Conservation (phyloP, 2,329 filamentous ascomycete genomes). For the Microsporum audouinii region DNA sequence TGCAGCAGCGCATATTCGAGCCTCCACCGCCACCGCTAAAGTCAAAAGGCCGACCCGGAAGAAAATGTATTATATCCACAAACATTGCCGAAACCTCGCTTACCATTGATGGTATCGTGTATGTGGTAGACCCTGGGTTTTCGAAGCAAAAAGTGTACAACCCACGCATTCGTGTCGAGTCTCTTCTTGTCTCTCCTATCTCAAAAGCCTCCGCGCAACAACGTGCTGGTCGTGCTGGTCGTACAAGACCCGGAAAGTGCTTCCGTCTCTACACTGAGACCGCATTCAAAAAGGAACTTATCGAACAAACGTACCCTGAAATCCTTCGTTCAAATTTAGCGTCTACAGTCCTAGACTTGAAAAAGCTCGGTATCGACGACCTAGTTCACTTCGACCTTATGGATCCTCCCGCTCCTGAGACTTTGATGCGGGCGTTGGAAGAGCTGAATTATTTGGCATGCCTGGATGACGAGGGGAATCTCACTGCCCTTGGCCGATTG, state of each 20-base stretch:
- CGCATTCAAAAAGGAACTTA: constrained; percentile 95
- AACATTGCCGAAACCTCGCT: constrained; percentile 97
- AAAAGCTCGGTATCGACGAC: constrained; percentile 92
- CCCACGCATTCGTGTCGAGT: constrained; percentile 89
- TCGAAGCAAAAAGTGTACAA: constrained; percentile 99
- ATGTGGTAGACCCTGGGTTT: constrained; percentile 97
- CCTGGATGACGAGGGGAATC: constrained; percentile 87
- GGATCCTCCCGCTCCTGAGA: constrained; percentile 96
- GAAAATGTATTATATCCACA: constrained; percentile 87
- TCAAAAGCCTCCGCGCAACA: constrained; percentile 97
- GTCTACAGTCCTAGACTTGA: constrained; percentile 88
- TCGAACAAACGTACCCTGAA: constrained; percentile 93
- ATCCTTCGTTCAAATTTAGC: constrained; percentile 89
- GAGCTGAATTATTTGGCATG: constrained; percentile 96
- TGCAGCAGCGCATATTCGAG: constrained; percentile 93
- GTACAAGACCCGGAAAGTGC: constrained; percentile 96
- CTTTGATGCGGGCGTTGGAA: constrained; percentile 92
- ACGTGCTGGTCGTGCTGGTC: constrained; percentile 95
- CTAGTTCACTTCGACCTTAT: constrained; percentile 97
- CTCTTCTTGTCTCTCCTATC: constrained; percentile 91
- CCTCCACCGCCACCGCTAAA: constrained; percentile 63
- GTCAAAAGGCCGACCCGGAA: constrained; percentile 70
- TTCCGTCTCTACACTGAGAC: constrained; percentile 92
- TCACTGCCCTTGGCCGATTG: constrained; percentile 72
- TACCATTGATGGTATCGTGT: constrained; percentile 97